These are phyloP conservation scores for Triticum urartu DNA, from an alignment of 176 grass and related monocot species.

Conservation along the genomic window DNA sequence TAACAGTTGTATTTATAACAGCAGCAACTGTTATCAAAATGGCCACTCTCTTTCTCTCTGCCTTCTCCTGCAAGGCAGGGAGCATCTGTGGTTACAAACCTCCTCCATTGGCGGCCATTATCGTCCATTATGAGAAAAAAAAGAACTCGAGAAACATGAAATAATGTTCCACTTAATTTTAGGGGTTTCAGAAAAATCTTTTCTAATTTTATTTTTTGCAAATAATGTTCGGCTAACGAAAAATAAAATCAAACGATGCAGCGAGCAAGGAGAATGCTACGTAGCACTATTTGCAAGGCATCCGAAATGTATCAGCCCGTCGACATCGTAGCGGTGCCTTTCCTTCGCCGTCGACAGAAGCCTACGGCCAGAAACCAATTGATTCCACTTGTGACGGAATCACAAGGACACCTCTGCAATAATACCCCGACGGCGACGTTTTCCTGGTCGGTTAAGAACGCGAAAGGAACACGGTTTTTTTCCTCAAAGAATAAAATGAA, in stretches of 20 bases:
- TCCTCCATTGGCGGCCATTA: not conserved
- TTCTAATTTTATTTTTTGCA: too few relatives aligned
- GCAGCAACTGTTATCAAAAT: not conserved
- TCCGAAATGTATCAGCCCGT: not conserved
- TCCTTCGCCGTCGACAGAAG: not conserved
- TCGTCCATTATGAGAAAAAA: not conserved
- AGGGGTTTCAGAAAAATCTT: too few relatives aligned
- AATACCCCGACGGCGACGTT: not conserved
- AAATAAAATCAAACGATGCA: too few relatives aligned
- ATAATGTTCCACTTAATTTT: too few relatives aligned
- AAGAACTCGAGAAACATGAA: not conserved
- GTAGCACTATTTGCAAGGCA: not conserved
- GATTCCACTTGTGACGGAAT: not conserved
- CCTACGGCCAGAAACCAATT: not conserved
- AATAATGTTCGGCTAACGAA: too few relatives aligned
- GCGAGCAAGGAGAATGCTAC: too few relatives aligned
- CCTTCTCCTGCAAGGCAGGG: not conserved
- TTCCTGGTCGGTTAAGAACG: not conserved
- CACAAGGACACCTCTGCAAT: not conserved
- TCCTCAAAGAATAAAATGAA: not conserved
- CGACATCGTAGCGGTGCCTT: not conserved
- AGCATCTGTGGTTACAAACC: not conserved
- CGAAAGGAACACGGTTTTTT: not conserved
- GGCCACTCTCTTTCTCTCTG: not conserved
- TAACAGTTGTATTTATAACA: not conserved